Evolutionary conservation across 1,284 basidiomycete genomes (phyloP).

Genomic region (Marasmius fiardii): DNA sequence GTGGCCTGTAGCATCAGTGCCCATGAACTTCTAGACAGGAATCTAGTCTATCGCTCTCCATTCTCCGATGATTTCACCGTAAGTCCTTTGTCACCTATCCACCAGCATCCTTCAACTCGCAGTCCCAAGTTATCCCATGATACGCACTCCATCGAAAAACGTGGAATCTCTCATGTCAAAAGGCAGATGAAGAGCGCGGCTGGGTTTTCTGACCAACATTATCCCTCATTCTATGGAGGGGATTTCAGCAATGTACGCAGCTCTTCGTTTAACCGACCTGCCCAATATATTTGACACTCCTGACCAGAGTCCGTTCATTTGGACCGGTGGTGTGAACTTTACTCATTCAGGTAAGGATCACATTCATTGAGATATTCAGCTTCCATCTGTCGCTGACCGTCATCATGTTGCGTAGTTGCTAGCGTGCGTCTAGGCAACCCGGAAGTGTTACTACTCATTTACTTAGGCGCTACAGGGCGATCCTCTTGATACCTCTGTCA

Average conservation of each 20-base stretch:
- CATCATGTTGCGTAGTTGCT: conserved; percentile 28
- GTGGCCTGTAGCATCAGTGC: conserved; percentile 16
- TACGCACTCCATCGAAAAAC: conserved; percentile 34
- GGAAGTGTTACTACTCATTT: background rate
- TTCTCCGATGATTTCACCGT: conserved; percentile 40
- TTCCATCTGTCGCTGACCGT: background rate
- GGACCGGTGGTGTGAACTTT: conserved; percentile 53
- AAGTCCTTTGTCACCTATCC: conserved; percentile 10
- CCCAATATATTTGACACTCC: background rate
- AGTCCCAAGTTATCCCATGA: conserved; percentile 35
- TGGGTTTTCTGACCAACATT: conserved; percentile 46
- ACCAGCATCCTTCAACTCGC: background rate
- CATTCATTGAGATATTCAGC: background rate
- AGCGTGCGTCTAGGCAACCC: conserved; percentile 26
- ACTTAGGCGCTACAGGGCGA: conserved; percentile 40
- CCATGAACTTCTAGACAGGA: conserved; percentile 37
- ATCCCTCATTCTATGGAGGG: conserved; percentile 50
- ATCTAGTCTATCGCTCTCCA: conserved; percentile 47
- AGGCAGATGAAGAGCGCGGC: conserved; percentile 37
- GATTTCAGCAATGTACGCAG: conserved; percentile 47
- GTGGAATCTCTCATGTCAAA: conserved; percentile 32
- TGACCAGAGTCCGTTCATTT: conserved; percentile 45
- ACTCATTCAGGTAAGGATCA: conserved; percentile 44
- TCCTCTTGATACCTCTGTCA: conserved; percentile 55
- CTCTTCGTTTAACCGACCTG: background rate